These are phyloP conservation scores for Rhodamnia argentea DNA, from an alignment of 345 rosid species.

Conservation along the genomic window DNA sequence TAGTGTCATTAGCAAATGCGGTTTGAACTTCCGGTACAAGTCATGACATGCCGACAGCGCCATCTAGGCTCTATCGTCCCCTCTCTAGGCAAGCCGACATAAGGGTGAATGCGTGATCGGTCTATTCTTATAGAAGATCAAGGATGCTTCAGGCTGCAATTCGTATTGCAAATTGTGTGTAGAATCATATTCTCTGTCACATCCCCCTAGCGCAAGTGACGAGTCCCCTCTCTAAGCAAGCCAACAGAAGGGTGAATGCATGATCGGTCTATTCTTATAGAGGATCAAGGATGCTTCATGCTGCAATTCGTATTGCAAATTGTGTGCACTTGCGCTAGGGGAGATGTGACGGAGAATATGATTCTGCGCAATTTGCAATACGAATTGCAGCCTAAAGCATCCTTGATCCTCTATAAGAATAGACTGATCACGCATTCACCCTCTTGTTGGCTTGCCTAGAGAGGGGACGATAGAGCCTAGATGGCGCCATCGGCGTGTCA, in stretches of 20 bases:
- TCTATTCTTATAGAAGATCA: background rate
- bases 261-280: no score
- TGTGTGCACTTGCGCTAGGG: no score
- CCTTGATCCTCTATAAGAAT: background rate
- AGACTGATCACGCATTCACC: background rate
- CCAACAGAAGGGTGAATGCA: background rate
- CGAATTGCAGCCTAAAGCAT: background rate
- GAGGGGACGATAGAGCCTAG: background rate
- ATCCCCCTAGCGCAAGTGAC: background rate
- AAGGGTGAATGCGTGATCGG: background rate
- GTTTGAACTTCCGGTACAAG: constrained; percentile 23
- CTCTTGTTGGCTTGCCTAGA: background rate
- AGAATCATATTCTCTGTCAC: background rate
- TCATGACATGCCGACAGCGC: rapidly evolving
- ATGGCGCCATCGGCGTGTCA: background rate
- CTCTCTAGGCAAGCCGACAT: background rate
- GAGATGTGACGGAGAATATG: no score
- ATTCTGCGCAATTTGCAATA: background rate
- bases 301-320: no score
- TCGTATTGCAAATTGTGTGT: background rate
- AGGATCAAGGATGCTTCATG: no score
- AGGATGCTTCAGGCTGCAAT: background rate
- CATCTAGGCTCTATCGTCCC: background rate
- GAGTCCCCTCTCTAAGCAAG: background rate
- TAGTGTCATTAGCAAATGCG: constrained; percentile 45